Evolutionary conservation across 768 basidiomycete species (phyloP).

Genomic region (Lyophyllum shimeji): DNA sequence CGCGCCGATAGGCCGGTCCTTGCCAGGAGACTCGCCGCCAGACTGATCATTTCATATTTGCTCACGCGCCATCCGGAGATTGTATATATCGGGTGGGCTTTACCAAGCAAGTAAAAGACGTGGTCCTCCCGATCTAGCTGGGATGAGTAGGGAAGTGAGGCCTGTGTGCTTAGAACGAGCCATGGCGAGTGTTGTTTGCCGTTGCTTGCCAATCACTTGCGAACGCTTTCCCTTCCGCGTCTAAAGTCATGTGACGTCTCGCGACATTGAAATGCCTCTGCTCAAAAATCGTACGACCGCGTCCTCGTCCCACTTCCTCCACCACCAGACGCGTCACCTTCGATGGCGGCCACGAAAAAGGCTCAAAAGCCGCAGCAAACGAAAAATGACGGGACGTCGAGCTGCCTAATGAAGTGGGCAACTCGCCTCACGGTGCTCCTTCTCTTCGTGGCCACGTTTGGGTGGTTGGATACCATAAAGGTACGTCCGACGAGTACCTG

Average conservation of each 20-base stretch:
- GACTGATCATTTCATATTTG: too few species aligned
- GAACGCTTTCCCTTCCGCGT: neutral
- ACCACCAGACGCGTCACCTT: conserved; percentile 8
- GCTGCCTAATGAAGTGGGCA: conserved; percentile 32
- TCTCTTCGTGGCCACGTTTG: conserved; percentile 37
- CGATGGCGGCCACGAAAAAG: conserved; percentile 12
- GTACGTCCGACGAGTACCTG: conserved; percentile 30
- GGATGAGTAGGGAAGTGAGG: too few species aligned
- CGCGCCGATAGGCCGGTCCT: too few species aligned
- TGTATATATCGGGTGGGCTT: too few species aligned
- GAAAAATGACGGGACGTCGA: neutral
- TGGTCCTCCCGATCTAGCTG: too few species aligned
- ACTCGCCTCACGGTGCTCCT: conserved; percentile 31
- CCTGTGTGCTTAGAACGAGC: neutral
- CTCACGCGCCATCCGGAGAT: too few species aligned
- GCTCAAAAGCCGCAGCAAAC: neutral
- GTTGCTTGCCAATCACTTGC: neutral
- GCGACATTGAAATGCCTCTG: neutral
- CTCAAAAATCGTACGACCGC: conserved; percentile 15
- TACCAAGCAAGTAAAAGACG: too few species aligned
- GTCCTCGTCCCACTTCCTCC: neutral
- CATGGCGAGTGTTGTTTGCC: neutral
- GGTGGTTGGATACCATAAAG: conserved; percentile 64
- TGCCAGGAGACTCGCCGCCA: too few species aligned
- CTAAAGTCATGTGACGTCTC: neutral